Percentiles rank a stretch among this genome's conserved stretches.
phyloP scores from a whole-genome alignment of 2,329 filamentous ascomycete species.

The Trichoderma koningii region DNA sequence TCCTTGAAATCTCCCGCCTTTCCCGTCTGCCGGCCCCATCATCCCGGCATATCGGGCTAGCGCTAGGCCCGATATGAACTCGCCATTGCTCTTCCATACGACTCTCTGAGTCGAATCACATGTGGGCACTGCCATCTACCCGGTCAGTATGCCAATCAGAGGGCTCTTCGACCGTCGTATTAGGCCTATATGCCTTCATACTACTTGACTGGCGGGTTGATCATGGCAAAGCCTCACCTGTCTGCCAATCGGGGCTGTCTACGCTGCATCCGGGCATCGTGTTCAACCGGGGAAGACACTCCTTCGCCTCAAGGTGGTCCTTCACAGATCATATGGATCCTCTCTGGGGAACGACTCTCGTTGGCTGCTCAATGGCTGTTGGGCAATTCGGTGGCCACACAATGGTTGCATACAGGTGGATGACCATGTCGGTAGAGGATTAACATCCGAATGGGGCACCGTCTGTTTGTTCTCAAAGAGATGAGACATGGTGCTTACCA shows the following conservation, averaged over 20 bases:
- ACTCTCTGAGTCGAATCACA: not conserved
- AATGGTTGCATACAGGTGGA: not conserved
- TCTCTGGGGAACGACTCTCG: not conserved
- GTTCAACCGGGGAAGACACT: not conserved
- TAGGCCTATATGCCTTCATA: not conserved
- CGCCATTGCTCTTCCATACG: not conserved
- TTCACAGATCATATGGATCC: not conserved
- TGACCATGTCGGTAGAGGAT: not conserved
- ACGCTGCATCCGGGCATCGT: not conserved
- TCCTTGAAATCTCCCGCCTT: slow-evolving; percentile 17
- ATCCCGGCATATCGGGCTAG: slow-evolving; percentile 17
- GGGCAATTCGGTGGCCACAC: not conserved
- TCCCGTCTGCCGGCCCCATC: slow-evolving; percentile 22
- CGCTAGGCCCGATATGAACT: slow-evolving; percentile 16
- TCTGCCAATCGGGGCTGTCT: not conserved
- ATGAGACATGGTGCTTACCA: not conserved
- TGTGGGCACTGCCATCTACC: not conserved
- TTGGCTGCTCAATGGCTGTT: not conserved
- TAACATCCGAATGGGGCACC: not conserved
- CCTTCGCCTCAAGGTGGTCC: not conserved
- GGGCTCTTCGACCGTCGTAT: not conserved
- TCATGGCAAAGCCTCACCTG: not conserved
- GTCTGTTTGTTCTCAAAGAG: not conserved
- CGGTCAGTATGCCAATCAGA: not conserved
- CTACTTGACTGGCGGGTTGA: not conserved